phyloP scores from a whole-genome alignment of 768 basidiomycete species.

The Termitomyces sp. region DNA sequence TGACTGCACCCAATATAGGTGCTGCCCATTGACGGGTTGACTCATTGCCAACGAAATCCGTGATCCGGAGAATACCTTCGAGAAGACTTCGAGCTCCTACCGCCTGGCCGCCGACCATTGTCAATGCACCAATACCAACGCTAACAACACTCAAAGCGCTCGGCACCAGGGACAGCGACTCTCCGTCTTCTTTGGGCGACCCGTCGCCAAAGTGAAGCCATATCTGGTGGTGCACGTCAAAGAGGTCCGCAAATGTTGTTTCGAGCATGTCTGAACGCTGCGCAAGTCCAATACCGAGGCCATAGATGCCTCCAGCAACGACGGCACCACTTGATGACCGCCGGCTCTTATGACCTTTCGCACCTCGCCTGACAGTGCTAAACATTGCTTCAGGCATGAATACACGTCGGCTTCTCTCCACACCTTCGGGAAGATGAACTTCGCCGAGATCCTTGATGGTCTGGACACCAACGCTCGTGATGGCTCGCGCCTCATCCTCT shows the following conservation, averaged over 20 bases:
- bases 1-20: slow-evolving; percentile 74
- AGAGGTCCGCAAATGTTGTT: slow-evolving; percentile 76
- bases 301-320: slow-evolving; percentile 72
- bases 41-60: slow-evolving; percentile 79
- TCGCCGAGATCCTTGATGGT: slow-evolving; percentile 68
- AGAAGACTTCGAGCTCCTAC: slow-evolving; percentile 72
- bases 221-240: slow-evolving; percentile 82
- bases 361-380: slow-evolving; percentile 43
- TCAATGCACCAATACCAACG: slow-evolving; percentile 79
- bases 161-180: slow-evolving; percentile 30
- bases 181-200: slow-evolving; percentile 24
- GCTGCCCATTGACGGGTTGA: slow-evolving; percentile 80
- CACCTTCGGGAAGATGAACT: slow-evolving; percentile 70
- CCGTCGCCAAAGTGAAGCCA: slow-evolving; percentile 61
- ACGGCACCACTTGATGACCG: slow-evolving; percentile 43
- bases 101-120: slow-evolving; percentile 83
- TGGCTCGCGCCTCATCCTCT: slow-evolving; percentile 75
- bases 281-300: slow-evolving; percentile 79
- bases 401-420: slow-evolving; percentile 74
- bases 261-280: slow-evolving; percentile 74
- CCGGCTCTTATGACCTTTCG: slow-evolving; percentile 32
- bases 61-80: slow-evolving; percentile 70
- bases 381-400: slow-evolving; percentile 99
- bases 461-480: slow-evolving; percentile 61
- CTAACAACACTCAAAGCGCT: slow-evolving; percentile 71